Evolutionary conservation across 139 green algal species (phyloP).

Genomic region (Marvania coccoides): DNA sequence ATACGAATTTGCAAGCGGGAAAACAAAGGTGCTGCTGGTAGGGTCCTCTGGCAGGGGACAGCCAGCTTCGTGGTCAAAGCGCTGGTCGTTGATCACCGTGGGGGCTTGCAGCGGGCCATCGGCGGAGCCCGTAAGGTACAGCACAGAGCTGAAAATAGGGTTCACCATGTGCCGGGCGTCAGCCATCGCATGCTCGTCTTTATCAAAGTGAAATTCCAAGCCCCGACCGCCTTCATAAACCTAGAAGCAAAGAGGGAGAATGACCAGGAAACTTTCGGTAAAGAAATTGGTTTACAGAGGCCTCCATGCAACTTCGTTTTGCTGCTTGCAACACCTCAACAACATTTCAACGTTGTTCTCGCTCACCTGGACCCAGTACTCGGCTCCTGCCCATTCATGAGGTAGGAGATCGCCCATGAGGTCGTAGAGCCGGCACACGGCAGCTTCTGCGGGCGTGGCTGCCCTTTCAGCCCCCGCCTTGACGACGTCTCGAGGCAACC

Average conservation of each 20-base stretch:
- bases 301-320: background rate
- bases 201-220: conserved; percentile 70
- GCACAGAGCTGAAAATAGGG: conserved; percentile 45
- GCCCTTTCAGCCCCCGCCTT: too few relatives aligned
- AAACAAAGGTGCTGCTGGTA: conserved; percentile 31
- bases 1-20: conserved; percentile 32
- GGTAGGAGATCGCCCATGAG: conserved; percentile 4
- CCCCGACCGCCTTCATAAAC: conserved; percentile 49
- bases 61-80: conserved; percentile 18
- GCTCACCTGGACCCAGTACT: conserved; percentile 57
- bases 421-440: conserved; percentile 15
- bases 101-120: conserved; percentile 28
- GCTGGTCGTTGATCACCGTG: conserved; percentile 60
- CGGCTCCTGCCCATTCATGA: conserved; percentile 26
- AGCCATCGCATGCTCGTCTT: conserved; percentile 52
- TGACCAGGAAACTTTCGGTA: background rate
- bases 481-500: conserved; percentile 4
- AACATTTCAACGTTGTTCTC: background rate
- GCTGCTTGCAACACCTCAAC: background rate
- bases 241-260: background rate
- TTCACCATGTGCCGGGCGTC: conserved; percentile 31
- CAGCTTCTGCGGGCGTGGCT: conserved; percentile 1
- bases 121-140: conserved; percentile 47
- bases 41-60: conserved; percentile 26
- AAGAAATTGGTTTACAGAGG: background rate